Evolutionary conservation across 2,329 filamentous ascomycete genomes (phyloP).

Genomic region (Elsinoe fawcettii): DNA sequence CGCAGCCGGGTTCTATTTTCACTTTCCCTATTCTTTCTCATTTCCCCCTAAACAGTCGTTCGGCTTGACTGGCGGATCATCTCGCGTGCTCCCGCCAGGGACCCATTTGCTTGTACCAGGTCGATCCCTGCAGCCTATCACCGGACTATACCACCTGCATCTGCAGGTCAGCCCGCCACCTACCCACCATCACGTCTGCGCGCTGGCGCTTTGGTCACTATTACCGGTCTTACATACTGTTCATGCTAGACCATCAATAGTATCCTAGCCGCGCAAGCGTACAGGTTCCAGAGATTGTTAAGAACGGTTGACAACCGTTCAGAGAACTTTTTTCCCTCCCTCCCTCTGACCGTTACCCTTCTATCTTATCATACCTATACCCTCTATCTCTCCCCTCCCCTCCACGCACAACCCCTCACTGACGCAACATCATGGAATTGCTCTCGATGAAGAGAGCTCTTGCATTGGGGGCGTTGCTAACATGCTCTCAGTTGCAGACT

Average conservation of each 20-base stretch:
- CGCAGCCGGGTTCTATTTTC: not conserved
- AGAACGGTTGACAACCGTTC: slow-evolving; percentile 8
- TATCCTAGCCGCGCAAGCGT: not conserved
- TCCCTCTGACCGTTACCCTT: slow-evolving; percentile 4
- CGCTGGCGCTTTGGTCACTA: slow-evolving; percentile 8
- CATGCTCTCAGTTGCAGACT: slow-evolving; percentile 12
- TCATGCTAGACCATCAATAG: slow-evolving; percentile 4
- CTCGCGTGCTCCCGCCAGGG: not conserved
- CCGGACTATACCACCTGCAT: slow-evolving; percentile 10
- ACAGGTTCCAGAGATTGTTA: not conserved
- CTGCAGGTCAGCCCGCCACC: not conserved
- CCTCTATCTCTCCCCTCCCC: not conserved
- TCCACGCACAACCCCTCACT: slow-evolving; percentile 9
- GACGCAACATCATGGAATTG: slow-evolving; percentile 6
- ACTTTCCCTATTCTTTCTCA: not conserved
- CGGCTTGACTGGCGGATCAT: not conserved
- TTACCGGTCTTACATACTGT: slow-evolving; percentile 3
- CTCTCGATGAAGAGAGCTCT: slow-evolving; percentile 12
- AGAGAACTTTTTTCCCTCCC: not conserved
- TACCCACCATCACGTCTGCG: not conserved
- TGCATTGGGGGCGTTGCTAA: slow-evolving; percentile 11
- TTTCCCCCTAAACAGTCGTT: slow-evolving; percentile 1
- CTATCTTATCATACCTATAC: slow-evolving; percentile 3
- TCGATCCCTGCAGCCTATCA: slow-evolving; percentile 8
- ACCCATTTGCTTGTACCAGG: not conserved